Evolutionary conservation across 805 yeast genomes (phyloP), one percentile per base, ranked within the genome.

Genomic region (Starmera pachycereana): DNA sequence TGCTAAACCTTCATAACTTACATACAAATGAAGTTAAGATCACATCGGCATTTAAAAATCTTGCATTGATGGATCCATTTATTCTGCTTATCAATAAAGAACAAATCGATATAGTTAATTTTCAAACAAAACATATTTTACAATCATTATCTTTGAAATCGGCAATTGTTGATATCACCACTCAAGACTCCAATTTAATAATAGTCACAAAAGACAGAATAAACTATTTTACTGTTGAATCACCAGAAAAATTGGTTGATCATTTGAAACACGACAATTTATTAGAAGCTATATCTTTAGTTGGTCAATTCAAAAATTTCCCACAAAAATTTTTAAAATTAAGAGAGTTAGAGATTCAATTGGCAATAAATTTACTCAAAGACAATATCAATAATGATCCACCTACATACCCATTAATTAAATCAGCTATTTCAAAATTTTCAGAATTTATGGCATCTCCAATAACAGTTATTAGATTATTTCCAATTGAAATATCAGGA

Each of bases 371-470:
- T 4, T 38, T 70, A 19, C 61, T 64, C 37, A 32, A 52, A 52
- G 52, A 5, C 46, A 61, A 4, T 63, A 59, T 35, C 56, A 55
- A 5, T 43, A 22, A 22, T 22, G 27, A 22, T 8, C 27, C 27
- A 22, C 9, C 27, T 7, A 22, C 27, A 22, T 7, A 7, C 6
- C 9, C 27, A 22, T 6, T 22, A 22, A 22, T 22, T 8, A 22
- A 22, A 22, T 22, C 54, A 9, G 66, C 79, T 1, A 58, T 74
- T 19, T 45, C 48, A 6, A 51, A 68, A 13, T 77, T 79, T 39
- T 68, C 68, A 6, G 71, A 71, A 22, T 76, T 65, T 39, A 60
- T 78, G 51, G 83, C 86, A 0, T 72, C 81, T 1, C 87, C 87
- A 0, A 65, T 70, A 31, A 51, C 61, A 4, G 73, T 80, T 0